Evolutionary conservation across 331 rosid genomes (phyloP).

Genomic region (Rosa hybrid): DNA sequence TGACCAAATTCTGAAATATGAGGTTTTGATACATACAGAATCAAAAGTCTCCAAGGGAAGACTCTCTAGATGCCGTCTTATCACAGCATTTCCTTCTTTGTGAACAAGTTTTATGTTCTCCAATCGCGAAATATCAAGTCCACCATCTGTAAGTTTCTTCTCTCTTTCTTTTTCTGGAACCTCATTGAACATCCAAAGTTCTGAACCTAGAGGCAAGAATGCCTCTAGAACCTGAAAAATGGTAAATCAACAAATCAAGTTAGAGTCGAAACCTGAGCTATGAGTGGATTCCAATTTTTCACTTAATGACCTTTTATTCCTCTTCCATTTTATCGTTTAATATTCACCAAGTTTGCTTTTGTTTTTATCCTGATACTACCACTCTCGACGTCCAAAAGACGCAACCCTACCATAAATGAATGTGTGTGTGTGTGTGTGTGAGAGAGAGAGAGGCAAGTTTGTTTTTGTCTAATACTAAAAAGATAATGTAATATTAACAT

Average conservation of each 20-base stretch:
- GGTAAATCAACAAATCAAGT: slow-evolving; percentile 29
- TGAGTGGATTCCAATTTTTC: slow-evolving; percentile 11
- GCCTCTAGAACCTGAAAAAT: slow-evolving; percentile 87
- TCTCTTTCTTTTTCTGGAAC: slow-evolving; percentile 86
- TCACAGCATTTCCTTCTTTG: slow-evolving; percentile 93
- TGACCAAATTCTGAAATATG: slow-evolving; percentile 19
- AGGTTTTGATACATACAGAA: slow-evolving; percentile 60
- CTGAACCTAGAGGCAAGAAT: slow-evolving; percentile 85
- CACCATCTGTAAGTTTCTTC: slow-evolving; percentile 87
- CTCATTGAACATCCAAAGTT: slow-evolving; percentile 99
- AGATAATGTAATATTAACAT: not conserved
- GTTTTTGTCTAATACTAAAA: too few relatives aligned
- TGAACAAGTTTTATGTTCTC: slow-evolving; percentile 88
- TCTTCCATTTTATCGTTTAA: too few relatives aligned
- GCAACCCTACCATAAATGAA: too few relatives aligned
- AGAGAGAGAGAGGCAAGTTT: too few relatives aligned
- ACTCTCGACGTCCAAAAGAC: too few relatives aligned
- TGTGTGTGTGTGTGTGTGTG: too few relatives aligned
- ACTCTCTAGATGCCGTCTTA: slow-evolving; percentile 83
- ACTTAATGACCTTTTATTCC: not conserved
- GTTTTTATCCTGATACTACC: not conserved
- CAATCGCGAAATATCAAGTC: slow-evolving; percentile 71
- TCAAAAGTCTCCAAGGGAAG: slow-evolving; percentile 98
- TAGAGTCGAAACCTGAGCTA: slow-evolving; percentile 11
- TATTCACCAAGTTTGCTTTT: not conserved